These are phyloP conservation scores for Cutaneotrichosporon cutaneum DNA, from an alignment of 1,284 basidiomycete species.

Conservation along the genomic window DNA sequence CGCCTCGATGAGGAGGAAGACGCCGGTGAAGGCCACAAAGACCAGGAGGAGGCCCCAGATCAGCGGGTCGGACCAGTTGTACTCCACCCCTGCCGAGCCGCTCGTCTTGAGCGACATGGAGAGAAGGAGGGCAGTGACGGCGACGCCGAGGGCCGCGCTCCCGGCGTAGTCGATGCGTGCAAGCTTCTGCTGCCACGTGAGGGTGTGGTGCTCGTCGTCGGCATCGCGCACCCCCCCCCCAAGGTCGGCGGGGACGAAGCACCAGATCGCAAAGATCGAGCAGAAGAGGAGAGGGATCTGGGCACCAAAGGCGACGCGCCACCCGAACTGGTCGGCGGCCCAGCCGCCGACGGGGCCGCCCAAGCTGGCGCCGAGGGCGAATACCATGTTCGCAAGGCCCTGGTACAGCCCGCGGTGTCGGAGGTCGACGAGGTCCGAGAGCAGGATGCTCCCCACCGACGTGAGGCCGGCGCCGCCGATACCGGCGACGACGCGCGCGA, in stretches of 20 bases:
- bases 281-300: constrained; percentile 56
- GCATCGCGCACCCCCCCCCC: constrained; percentile 58
- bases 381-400: constrained; percentile 77
- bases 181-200: constrained; percentile 61
- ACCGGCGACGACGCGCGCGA: constrained; percentile 74
- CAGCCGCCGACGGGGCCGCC: constrained; percentile 85
- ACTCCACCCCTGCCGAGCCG: constrained; percentile 32
- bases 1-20: constrained; percentile 72
- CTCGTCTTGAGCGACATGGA: constrained; percentile 74
- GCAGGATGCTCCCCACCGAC: constrained; percentile 41
- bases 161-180: constrained; percentile 78
- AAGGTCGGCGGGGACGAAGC: constrained; percentile 20
- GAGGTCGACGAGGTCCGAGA: constrained; percentile 63
- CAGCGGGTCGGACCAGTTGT: constrained; percentile 65
- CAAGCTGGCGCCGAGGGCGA: constrained; percentile 59
- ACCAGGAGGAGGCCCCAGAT: constrained; percentile 65
- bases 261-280: background rate
- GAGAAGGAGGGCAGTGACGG: constrained; percentile 70
- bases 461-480: constrained; percentile 66
- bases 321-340: constrained; percentile 77
- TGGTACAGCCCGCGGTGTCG: constrained; percentile 83
- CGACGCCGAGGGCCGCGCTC: constrained; percentile 69
- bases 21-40: constrained; percentile 58
- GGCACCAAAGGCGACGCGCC: constrained; percentile 61
- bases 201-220: constrained; percentile 51